Base-by-base conservation (phyloP, 164 flowering plant species). In the Berberis thunbergii region DNA sequence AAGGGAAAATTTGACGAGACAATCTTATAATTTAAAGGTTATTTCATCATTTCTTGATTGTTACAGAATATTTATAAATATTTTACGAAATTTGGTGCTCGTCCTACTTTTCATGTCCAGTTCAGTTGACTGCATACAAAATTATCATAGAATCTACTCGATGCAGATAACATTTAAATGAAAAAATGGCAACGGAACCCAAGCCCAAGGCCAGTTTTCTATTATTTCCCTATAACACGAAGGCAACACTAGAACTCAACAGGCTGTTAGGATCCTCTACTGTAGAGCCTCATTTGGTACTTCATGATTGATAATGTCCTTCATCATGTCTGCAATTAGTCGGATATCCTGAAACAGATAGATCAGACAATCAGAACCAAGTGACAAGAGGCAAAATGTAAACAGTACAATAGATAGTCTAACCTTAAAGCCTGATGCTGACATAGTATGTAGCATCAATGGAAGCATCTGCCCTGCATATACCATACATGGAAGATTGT, bases 351-450 rank as follows among this genome's bases (percentile, higher is more conserved):
- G 26, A 26, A 59, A 67, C 41, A 43, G 12, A 5, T 5, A 7
- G 57, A 11, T n/a, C 6, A 38, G 50, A 38, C 26, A 26, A 54
- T 60, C 10, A 54, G 64, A 54, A 61, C 40, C 40, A 45, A 38
- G 39, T 5, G 1, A 39, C 6, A 11, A 11, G 39, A 39, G 7
- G 64, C 1, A 61, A 9, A 0, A 7, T 57, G 43, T 9, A 39
- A 6, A 38, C 50, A 11, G 42, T 3, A 42, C 5, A 38, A 52
- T 26, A 49, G 52, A n/a, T 43, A 6, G 12, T 12, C 43, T 2
- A 56, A 84, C 85, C 83, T 75, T 78, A 12, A 74, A 72, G 57
- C 81, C 79, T 44, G 75, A 65, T 26, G 72, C 74, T 8, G 77
- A 72, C 39, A 26, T 26, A 26, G 26, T 26, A 26, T 26, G 26